Evolutionary conservation across 148 eudicot species (phyloP).

Genomic region (Chenopodium formosanum): DNA sequence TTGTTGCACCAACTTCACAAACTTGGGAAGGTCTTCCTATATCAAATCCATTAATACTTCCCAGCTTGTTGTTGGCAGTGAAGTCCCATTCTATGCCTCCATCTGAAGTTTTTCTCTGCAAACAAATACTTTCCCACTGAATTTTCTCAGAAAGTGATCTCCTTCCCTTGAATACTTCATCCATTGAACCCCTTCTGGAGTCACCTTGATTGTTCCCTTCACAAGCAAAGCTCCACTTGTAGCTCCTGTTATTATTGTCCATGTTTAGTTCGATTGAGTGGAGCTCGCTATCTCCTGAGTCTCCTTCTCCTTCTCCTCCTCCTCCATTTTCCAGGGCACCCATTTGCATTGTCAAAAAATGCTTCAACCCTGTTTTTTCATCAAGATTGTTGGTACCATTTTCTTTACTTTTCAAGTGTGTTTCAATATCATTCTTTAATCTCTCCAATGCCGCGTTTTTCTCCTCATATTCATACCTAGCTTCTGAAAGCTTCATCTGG

Average conservation of each 20-base stretch:
- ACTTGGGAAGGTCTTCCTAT: conserved; percentile 35
- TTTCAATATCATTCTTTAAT: conserved; percentile 61
- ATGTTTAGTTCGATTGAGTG: conserved; percentile 78
- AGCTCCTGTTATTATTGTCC: conserved; percentile 51
- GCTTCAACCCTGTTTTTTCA: conserved; percentile 42
- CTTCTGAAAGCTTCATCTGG: conserved; percentile 90
- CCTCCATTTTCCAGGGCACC: conserved; percentile 25
- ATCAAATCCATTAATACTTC: conserved; percentile 32
- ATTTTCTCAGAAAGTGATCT: conserved; percentile 54
- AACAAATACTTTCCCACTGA: conserved; percentile 50
- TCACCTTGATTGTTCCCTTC: conserved; percentile 41
- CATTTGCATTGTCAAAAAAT: conserved; percentile 39
- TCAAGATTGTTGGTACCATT: conserved; percentile 30
- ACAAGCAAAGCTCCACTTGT: conserved; percentile 47
- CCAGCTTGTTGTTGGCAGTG: conserved; percentile 23
- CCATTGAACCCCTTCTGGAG: conserved; percentile 47
- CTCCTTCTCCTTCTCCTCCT: conserved; percentile 40
- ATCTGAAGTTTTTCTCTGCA: conserved; percentile 55
- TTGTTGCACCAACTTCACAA: conserved; percentile 27
- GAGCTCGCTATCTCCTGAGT: conserved; percentile 67
- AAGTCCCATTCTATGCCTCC: conserved; percentile 64
- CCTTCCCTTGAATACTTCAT: conserved; percentile 58
- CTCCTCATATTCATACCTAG: conserved; percentile 80
- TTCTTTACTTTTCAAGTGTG: conserved; percentile 36
- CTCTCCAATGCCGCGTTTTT: conserved; percentile 68